Conservation (phyloP, 352 stramenopile genomes). For the Phytopythium chamaehyphon region DNA sequence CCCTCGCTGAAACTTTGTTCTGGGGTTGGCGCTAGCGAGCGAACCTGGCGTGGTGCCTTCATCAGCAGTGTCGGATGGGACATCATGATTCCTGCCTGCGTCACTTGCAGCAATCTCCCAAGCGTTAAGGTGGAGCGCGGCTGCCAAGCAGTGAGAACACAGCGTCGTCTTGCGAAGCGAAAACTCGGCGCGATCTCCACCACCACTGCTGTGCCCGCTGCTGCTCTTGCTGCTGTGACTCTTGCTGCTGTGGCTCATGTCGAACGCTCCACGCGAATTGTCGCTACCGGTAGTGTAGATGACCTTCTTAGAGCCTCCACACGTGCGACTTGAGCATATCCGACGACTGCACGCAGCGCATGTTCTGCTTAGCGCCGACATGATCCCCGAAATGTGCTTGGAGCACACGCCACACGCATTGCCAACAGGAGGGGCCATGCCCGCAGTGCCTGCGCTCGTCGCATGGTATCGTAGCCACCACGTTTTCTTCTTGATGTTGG, state of each 20-base stretch:
- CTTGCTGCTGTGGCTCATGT: background rate
- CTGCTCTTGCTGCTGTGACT: background rate
- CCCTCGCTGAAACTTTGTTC: no score
- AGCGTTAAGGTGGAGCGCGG: conserved; percentile 1
- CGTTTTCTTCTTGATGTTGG: conserved; percentile 55
- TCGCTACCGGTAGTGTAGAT: conserved; percentile 1
- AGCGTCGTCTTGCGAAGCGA: background rate
- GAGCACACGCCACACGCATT: conserved; percentile 27
- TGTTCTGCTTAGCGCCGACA: background rate
- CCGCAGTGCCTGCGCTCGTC: background rate
- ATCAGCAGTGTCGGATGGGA: background rate
- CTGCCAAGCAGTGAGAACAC: conserved; percentile 1
- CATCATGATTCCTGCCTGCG: background rate
- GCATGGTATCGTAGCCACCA: conserved; percentile 26
- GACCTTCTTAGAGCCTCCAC: background rate
- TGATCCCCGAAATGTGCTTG: conserved; percentile 10
- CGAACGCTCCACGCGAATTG: background rate
- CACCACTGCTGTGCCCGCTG: background rate
- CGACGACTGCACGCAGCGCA: background rate
- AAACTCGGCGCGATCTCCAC: background rate
- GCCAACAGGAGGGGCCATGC: conserved; percentile 8
- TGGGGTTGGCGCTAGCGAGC: no score
- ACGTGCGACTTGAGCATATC: background rate
- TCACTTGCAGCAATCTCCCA: conserved; percentile 5
- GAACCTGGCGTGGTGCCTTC: background rate